Base-by-base conservation (phyloP, 768 basidiomycete genomes). In the Russula earlei region DNA sequence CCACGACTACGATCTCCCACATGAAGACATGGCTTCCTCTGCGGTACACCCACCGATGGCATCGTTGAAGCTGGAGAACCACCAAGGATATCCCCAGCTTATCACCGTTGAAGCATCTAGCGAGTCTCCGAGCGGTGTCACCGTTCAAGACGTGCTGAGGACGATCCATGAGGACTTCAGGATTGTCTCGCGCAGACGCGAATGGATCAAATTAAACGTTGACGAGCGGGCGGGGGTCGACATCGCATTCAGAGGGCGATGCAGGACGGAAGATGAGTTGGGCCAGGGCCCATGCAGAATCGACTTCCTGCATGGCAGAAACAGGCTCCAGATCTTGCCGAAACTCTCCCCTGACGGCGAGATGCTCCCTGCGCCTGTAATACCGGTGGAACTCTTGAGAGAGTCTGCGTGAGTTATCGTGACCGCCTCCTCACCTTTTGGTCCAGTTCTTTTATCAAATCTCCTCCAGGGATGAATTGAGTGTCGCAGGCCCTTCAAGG, bases 281-380 rank as follows among this genome's bases (percentile, higher is more conserved):
- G 56, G 50, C 17, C 56, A 57, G 22, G 56, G 56, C 5, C 56
- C 56, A 31, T 48, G 56, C 19, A 34, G 56, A 33, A 36, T 58
- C 15, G 56, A 58, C 25, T 58, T 52, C 22, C 17, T 58, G 40
- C 40, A 45, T 10, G 45, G 56, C n/a, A 52, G 56, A 14, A 19
- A 58, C n/a, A 47, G 51, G 11, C 46, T 58, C 24, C 51, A 52
- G 17, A 10, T 58, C 33, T 43, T 58, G 7, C 51, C 56, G 7
- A 58, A 58, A 20, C 27, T 58, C 19, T 53, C 56, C 2, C 51
- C 22, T 1, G 41, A 42, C 20, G 56, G 56, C 33, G 51, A 34
- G 46, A 11, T 58, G 24, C 56, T 48, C 5, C 56, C 47, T n/a
- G 19, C 29, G 12, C 46, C 56, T 4, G 9, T 5, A 22, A 20